Evolutionary conservation across 2,329 filamentous ascomycete species (phyloP).

Genomic region (Scedosporium apiospermum): DNA sequence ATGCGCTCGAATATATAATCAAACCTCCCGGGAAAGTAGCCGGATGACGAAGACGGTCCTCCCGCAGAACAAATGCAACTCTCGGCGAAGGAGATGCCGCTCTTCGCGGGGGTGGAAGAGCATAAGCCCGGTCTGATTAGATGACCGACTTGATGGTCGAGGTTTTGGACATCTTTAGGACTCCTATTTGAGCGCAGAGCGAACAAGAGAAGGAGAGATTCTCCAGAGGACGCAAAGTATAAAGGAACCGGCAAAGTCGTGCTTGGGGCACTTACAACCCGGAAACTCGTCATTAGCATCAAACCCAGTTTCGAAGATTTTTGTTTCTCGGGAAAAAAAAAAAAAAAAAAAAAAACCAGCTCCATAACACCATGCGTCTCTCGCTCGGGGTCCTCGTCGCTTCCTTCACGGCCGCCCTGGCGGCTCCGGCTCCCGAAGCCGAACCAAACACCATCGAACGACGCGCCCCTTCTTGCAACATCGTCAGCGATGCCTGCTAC

Average conservation of each 20-base stretch:
- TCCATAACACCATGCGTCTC: conserved; percentile 20
- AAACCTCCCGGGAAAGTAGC: background rate
- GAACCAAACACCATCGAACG: background rate
- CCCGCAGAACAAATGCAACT: background rate
- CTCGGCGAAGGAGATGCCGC: background rate
- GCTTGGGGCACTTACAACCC: background rate
- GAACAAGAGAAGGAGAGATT: background rate
- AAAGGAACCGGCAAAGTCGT: background rate
- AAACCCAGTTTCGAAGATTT: no score
- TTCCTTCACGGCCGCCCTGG: conserved; percentile 15
- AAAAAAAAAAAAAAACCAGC: background rate
- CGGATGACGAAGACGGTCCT: background rate
- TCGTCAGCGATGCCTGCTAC: conserved; percentile 1
- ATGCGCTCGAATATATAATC: background rate
- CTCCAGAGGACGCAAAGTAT: no score
- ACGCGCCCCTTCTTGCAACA: background rate
- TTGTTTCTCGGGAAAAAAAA: no score
- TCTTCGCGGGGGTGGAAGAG: background rate
- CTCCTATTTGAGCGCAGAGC: background rate
- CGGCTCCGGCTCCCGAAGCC: conserved; percentile 16
- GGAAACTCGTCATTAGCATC: no score
- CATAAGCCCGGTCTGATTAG: background rate
- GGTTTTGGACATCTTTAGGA: background rate
- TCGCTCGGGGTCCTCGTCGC: conserved; percentile 15
- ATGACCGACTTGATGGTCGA: background rate